A percentile compares a stretch with the other conserved stretches of the same genome.
These are phyloP conservation scores for Mortierella sp. DNA, from an alignment of 371 early-diverging fungal genomes.

Conservation along the genomic window DNA sequence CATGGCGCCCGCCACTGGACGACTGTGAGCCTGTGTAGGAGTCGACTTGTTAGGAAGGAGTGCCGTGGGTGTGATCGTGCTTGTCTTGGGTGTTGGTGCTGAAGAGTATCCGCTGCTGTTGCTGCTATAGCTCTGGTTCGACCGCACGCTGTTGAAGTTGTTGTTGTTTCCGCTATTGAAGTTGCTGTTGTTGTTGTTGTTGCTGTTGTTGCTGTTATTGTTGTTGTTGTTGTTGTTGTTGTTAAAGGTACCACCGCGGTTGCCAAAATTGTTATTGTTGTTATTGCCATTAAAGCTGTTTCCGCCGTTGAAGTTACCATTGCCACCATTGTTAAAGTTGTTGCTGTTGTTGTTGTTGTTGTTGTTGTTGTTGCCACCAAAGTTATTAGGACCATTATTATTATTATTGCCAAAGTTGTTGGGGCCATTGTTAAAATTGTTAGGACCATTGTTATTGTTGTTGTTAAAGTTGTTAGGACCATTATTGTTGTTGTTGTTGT, in stretches of 20 bases:
- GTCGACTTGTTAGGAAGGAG: conserved; percentile 1
- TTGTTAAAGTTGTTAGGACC: background rate
- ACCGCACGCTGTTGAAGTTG: conserved; percentile 4
- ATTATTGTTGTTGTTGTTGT: background rate
- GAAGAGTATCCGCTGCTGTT: background rate
- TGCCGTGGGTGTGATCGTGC: conserved; percentile 31
- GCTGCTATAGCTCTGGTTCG: conserved; percentile 1
- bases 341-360: conserved; percentile 15
- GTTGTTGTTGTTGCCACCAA: conserved; percentile 2
- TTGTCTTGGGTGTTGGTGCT: conserved; percentile 5
- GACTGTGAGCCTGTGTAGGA: conserved; percentile 11
- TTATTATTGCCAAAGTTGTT: conserved; percentile 6
- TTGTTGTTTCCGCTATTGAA: conserved; percentile 9
- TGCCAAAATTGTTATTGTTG: background rate
- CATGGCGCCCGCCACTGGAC: conserved; percentile 22
- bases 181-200: conserved; percentile 16
- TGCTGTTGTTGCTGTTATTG: background rate
- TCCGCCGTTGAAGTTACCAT: background rate
- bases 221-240: conserved; percentile 8
- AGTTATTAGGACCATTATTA: conserved; percentile 9
- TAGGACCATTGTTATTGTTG: conserved; percentile 5
- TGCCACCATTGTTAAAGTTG: conserved; percentile 7
- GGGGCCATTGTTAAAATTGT: conserved; percentile 6
- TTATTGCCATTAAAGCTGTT: background rate
- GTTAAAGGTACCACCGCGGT: conserved; percentile 5